These are phyloP conservation scores for Oxyria digyna DNA, from an alignment of 148 eudicot genomes.

Conservation along the genomic window DNA sequence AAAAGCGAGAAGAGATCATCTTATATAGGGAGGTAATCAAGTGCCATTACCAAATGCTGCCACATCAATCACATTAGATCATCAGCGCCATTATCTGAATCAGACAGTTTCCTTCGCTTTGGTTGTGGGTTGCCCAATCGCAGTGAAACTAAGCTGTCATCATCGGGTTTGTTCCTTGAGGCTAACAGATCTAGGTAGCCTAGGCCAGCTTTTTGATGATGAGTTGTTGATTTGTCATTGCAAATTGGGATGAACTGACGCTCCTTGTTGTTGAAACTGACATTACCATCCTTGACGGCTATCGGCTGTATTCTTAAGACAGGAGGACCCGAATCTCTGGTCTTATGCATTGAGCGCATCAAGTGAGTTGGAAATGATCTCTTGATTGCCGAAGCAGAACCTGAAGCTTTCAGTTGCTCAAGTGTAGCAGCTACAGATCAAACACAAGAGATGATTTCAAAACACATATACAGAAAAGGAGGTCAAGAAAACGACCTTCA, in stretches of 20 bases:
- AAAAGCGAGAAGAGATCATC: not conserved
- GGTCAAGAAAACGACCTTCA: not conserved
- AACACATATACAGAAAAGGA: no score
- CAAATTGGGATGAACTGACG: slow-evolving; percentile 42
- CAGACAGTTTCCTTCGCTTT: slow-evolving; percentile 31
- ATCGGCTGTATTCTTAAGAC: slow-evolving; percentile 8
- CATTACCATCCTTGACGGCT: slow-evolving; percentile 4
- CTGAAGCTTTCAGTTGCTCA: slow-evolving; percentile 36
- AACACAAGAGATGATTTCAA: no score
- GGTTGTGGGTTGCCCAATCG: slow-evolving; percentile 41
- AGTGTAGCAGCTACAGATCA: slow-evolving; percentile 29
- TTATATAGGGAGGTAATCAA: not conserved
- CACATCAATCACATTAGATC: slow-evolving; percentile 8
- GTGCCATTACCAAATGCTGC: not conserved
- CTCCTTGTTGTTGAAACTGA: slow-evolving; percentile 20
- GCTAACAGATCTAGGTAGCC: slow-evolving; percentile 19
- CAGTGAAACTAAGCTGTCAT: slow-evolving; percentile 24
- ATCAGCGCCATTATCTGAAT: slow-evolving; percentile 13
- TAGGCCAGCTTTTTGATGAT: slow-evolving; percentile 14
- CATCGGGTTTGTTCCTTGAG: slow-evolving; percentile 21
- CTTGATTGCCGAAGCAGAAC: slow-evolving; percentile 29
- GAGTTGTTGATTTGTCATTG: slow-evolving; percentile 7
- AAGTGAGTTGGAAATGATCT: slow-evolving; percentile 27
- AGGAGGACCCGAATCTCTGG: slow-evolving; percentile 18
- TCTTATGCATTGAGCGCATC: slow-evolving; percentile 10